A percentile compares a stretch with the other conserved stretches of the same genome.
Conservation (phyloP, 1,284 basidiomycete species). For the Cerioporus squamosus region DNA sequence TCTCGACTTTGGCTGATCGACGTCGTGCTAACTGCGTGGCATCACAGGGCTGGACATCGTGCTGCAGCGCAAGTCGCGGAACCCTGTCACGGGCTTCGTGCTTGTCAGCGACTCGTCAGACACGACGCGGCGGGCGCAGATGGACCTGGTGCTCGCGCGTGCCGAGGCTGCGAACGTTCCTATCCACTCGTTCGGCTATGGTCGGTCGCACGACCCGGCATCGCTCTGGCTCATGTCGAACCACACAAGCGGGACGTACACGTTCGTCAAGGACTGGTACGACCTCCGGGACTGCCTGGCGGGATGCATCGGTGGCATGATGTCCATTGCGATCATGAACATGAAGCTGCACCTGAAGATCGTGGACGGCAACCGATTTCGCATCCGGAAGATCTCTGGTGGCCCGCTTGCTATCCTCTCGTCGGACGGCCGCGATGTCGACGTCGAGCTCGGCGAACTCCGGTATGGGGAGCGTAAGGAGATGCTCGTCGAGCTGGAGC, state of each 20-base stretch:
- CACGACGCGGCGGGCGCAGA: constrained; percentile 92
- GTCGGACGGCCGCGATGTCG: constrained; percentile 89
- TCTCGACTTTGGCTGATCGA: constrained; percentile 4
- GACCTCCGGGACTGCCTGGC: constrained; percentile 88
- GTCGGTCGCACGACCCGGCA: constrained; percentile 94
- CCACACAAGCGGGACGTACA: constrained; percentile 96
- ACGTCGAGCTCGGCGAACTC: constrained; percentile 93
- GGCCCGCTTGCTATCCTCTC: constrained; percentile 83
- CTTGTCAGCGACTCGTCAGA: constrained; percentile 92
- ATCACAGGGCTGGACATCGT: constrained; percentile 92
- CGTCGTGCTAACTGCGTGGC: constrained; percentile 1
- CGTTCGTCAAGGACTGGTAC: constrained; percentile 96
- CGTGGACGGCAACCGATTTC: constrained; percentile 82
- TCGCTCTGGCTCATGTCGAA: constrained; percentile 99
- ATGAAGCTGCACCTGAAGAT: constrained; percentile 94
- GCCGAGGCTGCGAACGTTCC: constrained; percentile 96
- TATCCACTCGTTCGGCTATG: constrained; percentile 96
- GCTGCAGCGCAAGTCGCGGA: constrained; percentile 90
- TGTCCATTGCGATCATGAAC: constrained; percentile 87
- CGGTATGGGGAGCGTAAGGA: constrained; percentile 92
- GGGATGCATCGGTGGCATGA: constrained; percentile 92
- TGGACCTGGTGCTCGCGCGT: constrained; percentile 95
- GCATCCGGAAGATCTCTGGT: constrained; percentile 89
- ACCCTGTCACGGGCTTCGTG: constrained; percentile 89
- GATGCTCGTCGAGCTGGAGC: constrained; percentile 92